Base-by-base conservation (phyloP, 768 basidiomycete species). In the Suillus decipiens region DNA sequence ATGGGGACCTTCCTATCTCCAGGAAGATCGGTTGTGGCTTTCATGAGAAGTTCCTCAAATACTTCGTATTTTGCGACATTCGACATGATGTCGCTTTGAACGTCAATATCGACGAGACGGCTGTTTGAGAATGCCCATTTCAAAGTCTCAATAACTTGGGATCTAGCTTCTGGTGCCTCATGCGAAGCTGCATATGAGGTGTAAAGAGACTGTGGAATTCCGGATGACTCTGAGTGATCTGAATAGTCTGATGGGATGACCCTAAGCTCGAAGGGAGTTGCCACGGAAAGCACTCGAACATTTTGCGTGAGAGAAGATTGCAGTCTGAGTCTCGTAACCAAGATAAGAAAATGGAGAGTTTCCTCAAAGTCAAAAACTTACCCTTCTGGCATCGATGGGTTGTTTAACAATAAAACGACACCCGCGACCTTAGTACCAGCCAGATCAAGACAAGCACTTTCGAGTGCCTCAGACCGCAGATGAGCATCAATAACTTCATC, bases 21-120 rank as follows among this genome's bases (percentile, higher is more conserved):
- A 8, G 60, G 61, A 54, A 82, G 64, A 64, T 79, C 81, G 42
- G 77, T 73, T 28, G 82, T 83, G 28, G 88, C 85, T 71, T 88
- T 92, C 48, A 82, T 79, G 64, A 94, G 79, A 58, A 92, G 70
- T 61, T 93, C 92, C 70, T 91, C 88, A 36, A 95, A 82, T 0
- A 76, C 80, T 60, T 93, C 91, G 75, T 82, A 84, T 33, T 84
- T 78, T 4, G 83, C 78, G 14, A 82, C 70, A 59, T 86, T 84
- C 31, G 65, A 57, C 5, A 82, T 79, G 56, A 90, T 77, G 54
- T 81, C 79, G 34, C 80, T 79, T 64, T 83, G 80, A 56, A 93
- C 80, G 68, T 90, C 86, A 64, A 95, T 83, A 69, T 93, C 90
- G 31, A 95, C 83, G 19, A 85, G 83, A 60, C 81, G 80, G 47